phyloP scores from a whole-genome alignment of 2,329 filamentous ascomycete genomes.

The Ceratocystis colombiana region DNA sequence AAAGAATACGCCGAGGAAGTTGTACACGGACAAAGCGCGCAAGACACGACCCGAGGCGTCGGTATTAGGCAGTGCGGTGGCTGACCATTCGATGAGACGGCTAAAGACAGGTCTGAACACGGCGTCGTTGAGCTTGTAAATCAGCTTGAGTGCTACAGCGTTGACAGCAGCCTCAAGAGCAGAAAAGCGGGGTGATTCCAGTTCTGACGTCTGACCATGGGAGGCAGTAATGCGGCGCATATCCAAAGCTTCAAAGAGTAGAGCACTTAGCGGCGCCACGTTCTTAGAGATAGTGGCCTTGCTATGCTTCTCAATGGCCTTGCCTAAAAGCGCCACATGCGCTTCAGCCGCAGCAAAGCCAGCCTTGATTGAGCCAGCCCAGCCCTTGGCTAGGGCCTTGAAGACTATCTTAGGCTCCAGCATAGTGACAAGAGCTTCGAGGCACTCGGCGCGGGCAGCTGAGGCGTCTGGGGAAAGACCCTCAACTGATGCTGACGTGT shows the following conservation, averaged over 20 bases:
- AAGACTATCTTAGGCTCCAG: constrained; percentile 70
- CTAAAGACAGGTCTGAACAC: constrained; percentile 87
- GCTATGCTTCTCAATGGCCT: constrained; percentile 63
- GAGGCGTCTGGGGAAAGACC: constrained; percentile 50
- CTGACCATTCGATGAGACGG: constrained; percentile 73
- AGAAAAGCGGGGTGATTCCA: constrained; percentile 42
- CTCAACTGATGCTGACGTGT: constrained; percentile 54
- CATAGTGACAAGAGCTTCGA: constrained; percentile 64
- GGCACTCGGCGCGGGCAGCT: constrained; percentile 56
- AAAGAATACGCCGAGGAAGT: constrained; percentile 72
- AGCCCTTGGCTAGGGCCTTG: constrained; percentile 60
- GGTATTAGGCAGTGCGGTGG: constrained; percentile 47
- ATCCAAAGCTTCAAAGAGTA: constrained; percentile 53
- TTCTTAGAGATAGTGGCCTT: constrained; percentile 74
- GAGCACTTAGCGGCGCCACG: constrained; percentile 55
- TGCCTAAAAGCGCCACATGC: constrained; percentile 57
- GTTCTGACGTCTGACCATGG: constrained; percentile 38
- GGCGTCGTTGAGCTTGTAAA: constrained; percentile 92
- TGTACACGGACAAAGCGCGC: constrained; percentile 67
- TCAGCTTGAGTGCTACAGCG: constrained; percentile 71
- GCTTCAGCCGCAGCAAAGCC: constrained; percentile 58
- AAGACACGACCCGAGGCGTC: constrained; percentile 48
- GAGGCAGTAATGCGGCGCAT: constrained; percentile 49
- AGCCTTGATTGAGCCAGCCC: constrained; percentile 51
- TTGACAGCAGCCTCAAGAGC: constrained; percentile 57